Base-by-base conservation (phyloP, 768 basidiomycete genomes). In the Coprinellus aureogranulatus region DNA sequence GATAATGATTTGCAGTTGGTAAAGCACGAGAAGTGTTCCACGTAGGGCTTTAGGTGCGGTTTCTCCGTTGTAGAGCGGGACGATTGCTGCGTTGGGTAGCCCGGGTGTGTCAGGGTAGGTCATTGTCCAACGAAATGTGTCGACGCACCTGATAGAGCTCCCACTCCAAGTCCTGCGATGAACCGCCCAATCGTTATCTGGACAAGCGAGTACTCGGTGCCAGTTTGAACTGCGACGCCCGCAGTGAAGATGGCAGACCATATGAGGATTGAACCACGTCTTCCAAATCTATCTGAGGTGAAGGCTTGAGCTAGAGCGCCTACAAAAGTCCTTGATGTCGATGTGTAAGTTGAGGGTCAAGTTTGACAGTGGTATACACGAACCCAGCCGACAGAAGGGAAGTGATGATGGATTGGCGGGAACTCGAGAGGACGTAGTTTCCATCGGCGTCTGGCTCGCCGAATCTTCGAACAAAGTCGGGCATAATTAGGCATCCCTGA, bases 401-500 rank as follows among this genome's bases (percentile, higher is more conserved):
- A 0, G 89, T 89, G 55, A 91, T 91, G 48, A 90, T 87, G 0
- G 87, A 87, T 64, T 90, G 87, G 37, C 88, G 76, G 23, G 82
- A 81, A 58, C 81, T 80, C 2, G 84, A 81, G 11, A 92, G 71
- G 58, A 81, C 73, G 48, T 72, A 72, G 30, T 71, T 61, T 3
- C 86, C 87, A 59, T 81, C 64, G 2, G 65, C 63, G 48, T 70
- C 77, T 3, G 77, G 53, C 63, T 83, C 73, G 34, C 88, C 89
- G 65, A 91, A 90, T 11, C 87, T 82, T 51, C 72, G 61, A 62
- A 89, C 77, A 68, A 91, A 91, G 67, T 90, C 88, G 9, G 82
- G 82, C 87, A 90, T 90, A 58, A 90, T 89, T 28, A 91, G 70
- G 64, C 87, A 89, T 77, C 89, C 89, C n/a, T n/a, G n/a, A n/a